These are phyloP conservation scores for Coriaria nepalensis DNA, from an alignment of 306 rosid genomes.

Conservation along the genomic window DNA sequence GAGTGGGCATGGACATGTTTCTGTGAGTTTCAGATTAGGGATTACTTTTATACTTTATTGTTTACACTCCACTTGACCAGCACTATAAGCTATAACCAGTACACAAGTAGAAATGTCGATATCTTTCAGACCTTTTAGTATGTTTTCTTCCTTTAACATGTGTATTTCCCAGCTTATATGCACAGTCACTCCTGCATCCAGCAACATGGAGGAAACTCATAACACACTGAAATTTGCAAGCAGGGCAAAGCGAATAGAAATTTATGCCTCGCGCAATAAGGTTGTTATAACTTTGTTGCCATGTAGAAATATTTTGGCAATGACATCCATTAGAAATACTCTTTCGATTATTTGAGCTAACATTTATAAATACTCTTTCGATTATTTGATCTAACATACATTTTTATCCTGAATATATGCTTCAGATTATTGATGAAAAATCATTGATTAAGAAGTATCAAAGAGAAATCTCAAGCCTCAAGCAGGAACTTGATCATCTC, in stretches of 20 bases:
- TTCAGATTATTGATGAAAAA: constrained; percentile 94
- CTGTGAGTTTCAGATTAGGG: constrained; percentile 48
- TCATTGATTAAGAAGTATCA: constrained; percentile 96
- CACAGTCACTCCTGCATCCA: constrained; percentile 97
- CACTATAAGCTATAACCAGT: too few relatives aligned
- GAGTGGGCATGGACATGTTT: constrained; percentile 93
- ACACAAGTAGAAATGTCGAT: too few relatives aligned
- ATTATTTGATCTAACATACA: constrained; percentile 10
- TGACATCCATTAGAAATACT: too few relatives aligned
- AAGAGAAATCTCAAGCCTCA: constrained; percentile 83
- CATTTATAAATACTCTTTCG: not conserved
- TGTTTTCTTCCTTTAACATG: too few relatives aligned
- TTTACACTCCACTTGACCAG: too few relatives aligned
- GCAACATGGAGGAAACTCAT: constrained; percentile 99
- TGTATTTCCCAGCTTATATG: constrained; percentile 68
- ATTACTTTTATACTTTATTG: too few relatives aligned
- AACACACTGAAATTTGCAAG: constrained; percentile 97
- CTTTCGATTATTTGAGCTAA: too few relatives aligned
- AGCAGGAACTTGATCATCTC: constrained; percentile 90
- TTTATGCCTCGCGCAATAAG: constrained; percentile 93
- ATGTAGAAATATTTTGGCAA: too few relatives aligned
- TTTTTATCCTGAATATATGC: constrained; percentile 13
- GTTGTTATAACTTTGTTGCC: constrained; percentile 23
- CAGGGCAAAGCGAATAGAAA: constrained; percentile 97
- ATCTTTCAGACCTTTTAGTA: too few relatives aligned